Base-by-base conservation (phyloP, 805 yeast genomes). In the Saccharomyces kudriavzevii region DNA sequence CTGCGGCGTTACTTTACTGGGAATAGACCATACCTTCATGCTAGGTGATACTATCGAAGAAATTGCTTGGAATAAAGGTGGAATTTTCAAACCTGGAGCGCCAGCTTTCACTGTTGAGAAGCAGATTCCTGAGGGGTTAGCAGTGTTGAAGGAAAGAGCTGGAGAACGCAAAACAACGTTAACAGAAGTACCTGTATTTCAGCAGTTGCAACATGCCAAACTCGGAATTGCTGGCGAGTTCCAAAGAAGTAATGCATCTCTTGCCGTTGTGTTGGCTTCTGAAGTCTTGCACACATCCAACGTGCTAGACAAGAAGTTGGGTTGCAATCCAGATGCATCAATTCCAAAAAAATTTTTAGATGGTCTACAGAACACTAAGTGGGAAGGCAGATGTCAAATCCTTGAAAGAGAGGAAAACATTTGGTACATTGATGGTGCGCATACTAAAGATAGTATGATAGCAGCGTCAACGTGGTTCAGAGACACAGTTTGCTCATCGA, bases 371-470 rank as follows among this genome's bases (percentile, higher is more conserved):
- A 54, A 70, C 1, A 87, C 96, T 0, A 72, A 76, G 47, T 94
- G 98, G 97, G 94, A 94, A n/a, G 99, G 99, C 0, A 77, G 99
- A 60, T 92, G 98, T 62, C 97, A 95, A 71, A 76, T 82, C 1
- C 69, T 89, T 29, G 56, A 60, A 5, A 77, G 73, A 25, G 73
- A 74, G 26, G 70, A 72, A 14, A 72, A 74, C 25, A 79, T 78
- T n/a, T 94, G 97, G 96, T 84, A 72, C 58, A 71, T 92, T 14
- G 99, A 94, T 71, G 99, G 99, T 20, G 98, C 99, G 0, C 99
- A 94, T 63, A 94, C 99, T 0, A 72, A 78, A 48, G 99, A 94
- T 63, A 87, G 96, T 55, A 80, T 95, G 25, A 75, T 76, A 29
- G 95, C 84, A n/a, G 87, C 97, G 0, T 77, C 92, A 0, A 71